These are phyloP conservation scores for Ophiorrhiza pumila DNA, from an alignment of 257 asterid species.

Conservation along the genomic window DNA sequence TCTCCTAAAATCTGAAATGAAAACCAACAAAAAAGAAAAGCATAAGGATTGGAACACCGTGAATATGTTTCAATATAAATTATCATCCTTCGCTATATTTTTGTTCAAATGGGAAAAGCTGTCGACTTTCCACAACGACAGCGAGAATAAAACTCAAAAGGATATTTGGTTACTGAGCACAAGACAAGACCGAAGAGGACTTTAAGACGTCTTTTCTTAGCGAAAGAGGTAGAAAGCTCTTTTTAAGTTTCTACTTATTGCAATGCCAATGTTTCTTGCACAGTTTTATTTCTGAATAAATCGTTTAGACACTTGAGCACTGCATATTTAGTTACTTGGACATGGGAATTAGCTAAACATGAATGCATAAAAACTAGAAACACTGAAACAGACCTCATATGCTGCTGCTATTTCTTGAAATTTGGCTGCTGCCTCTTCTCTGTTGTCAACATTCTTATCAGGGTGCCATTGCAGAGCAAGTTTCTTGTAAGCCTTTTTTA, in stretches of 20 bases:
- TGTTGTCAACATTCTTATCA: conserved; percentile 81
- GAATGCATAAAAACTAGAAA: background rate
- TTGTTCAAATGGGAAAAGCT: background rate
- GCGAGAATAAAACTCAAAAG: background rate
- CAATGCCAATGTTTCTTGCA: background rate
- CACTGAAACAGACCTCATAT: conserved; percentile 61
- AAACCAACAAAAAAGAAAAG: background rate
- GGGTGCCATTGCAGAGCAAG: conserved; percentile 99
- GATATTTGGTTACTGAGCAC: background rate
- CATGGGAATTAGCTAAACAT: background rate
- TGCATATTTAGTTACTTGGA: background rate
- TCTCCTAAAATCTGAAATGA: conserved; percentile 65
- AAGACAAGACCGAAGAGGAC: background rate
- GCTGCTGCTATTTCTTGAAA: conserved; percentile 96
- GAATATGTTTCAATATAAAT: background rate
- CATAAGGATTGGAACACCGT: background rate
- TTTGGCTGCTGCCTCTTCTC: conserved; percentile 90
- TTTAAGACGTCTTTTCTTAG: background rate
- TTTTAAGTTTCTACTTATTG: background rate
- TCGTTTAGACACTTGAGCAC: background rate
- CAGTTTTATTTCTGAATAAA: too few species aligned
- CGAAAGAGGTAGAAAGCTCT: background rate
- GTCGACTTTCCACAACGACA: background rate
- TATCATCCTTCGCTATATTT: background rate
- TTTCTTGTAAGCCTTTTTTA: conserved; percentile 88